Evolutionary conservation across 306 rosid species (phyloP).

Genomic region (Trichosanthes cucumerina): DNA sequence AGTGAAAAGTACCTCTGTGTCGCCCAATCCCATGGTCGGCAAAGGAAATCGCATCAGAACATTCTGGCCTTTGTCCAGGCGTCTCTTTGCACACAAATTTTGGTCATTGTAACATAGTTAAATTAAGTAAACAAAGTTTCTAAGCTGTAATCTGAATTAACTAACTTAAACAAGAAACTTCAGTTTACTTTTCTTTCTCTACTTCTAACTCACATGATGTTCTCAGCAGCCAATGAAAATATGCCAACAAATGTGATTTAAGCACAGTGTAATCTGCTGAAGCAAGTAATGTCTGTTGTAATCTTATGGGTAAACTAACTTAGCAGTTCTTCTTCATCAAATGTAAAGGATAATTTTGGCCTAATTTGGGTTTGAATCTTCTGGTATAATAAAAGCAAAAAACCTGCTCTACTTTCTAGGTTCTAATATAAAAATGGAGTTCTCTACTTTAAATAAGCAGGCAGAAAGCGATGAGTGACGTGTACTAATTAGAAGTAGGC

Average conservation of each 20-base stretch:
- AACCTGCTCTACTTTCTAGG: neutral
- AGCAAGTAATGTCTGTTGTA: neutral
- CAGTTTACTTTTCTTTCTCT: neutral
- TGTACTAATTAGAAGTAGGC: neutral
- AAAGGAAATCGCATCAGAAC: neutral
- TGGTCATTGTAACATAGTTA: neutral
- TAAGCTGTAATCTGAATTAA: no score
- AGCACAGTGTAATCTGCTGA: neutral
- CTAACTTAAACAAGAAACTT: neutral
- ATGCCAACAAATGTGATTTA: neutral
- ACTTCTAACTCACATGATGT: neutral
- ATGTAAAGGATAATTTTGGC: neutral
- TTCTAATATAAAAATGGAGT: neutral
- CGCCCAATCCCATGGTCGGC: neutral
- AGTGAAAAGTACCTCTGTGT: neutral
- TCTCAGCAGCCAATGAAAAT: neutral
- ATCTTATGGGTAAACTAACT: neutral
- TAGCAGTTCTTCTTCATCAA: neutral
- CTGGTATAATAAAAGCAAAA: neutral
- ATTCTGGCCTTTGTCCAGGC: neutral
- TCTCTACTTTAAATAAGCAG: neutral
- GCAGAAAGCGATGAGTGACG: neutral
- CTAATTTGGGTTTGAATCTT: neutral
- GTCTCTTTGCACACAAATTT: neutral
- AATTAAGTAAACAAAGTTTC: no score